phyloP scores from a whole-genome alignment of 495 filamentous ascomycete species.

The Tuber magnatum region DNA sequence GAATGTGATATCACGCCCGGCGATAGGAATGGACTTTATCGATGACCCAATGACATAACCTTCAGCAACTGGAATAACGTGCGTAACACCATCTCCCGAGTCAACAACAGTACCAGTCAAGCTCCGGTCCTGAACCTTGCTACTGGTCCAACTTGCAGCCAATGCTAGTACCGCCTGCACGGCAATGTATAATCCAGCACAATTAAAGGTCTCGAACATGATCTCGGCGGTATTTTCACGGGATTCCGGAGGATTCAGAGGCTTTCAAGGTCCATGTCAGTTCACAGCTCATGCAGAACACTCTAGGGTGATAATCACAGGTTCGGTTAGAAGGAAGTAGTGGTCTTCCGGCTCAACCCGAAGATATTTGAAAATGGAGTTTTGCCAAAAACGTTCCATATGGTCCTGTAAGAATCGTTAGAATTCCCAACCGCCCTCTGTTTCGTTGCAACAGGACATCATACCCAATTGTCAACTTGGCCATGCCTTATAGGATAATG shows the following conservation, averaged over 20 bases:
- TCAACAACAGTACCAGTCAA: conserved; percentile 97
- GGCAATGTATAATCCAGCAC: conserved; percentile 95
- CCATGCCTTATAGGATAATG: conserved; percentile 97
- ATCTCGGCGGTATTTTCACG: conserved; percentile 98
- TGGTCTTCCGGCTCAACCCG: conserved; percentile 97
- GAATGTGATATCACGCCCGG: conserved; percentile 94
- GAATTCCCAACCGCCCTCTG: conserved; percentile 32
- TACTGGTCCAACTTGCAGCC: conserved; percentile 95
- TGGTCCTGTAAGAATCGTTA: conserved; percentile 58
- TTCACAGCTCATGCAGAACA: neutral
- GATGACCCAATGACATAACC: conserved; percentile 98
- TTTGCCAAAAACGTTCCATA: conserved; percentile 99
- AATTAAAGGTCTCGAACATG: conserved; percentile 99
- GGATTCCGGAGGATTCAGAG: conserved; percentile 95
- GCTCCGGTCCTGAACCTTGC: conserved; percentile 94
- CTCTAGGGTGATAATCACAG: conserved; percentile 51
- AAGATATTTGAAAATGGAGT: conserved; percentile 99
- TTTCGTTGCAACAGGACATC: conserved; percentile 15
- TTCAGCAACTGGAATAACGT: conserved; percentile 97
- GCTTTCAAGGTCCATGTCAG: conserved; percentile 48
- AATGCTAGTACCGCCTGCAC: conserved; percentile 95
- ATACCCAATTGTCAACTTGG: conserved; percentile 95
- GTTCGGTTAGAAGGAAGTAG: conserved; percentile 94
- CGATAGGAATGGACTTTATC: conserved; percentile 97
- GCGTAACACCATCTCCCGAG: conserved; percentile 94